Evolutionary conservation across 2,329 filamentous ascomycete species (phyloP).

Genomic region (Xylariaceae sp.): DNA sequence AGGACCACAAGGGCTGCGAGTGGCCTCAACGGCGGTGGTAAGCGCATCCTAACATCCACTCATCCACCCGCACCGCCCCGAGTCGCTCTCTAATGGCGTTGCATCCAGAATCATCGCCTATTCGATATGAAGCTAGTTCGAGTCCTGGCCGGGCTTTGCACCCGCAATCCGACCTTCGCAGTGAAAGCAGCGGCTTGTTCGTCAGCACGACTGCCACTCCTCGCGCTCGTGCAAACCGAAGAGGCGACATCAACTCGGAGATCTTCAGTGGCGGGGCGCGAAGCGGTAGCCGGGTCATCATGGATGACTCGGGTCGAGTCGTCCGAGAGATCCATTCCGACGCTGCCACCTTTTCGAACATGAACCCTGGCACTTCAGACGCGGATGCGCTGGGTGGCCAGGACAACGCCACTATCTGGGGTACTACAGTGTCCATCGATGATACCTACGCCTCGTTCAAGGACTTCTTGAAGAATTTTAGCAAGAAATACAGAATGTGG

Average conservation of each 20-base stretch:
- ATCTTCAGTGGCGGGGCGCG: constrained; percentile 50
- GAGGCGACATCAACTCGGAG: constrained; percentile 84
- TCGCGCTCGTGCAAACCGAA: constrained; percentile 49
- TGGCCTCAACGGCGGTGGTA: constrained; percentile 54
- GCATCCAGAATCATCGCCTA: constrained; percentile 77
- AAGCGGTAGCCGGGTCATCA: constrained; percentile 45
- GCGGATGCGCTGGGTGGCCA: constrained; percentile 79
- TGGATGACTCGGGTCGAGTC: constrained; percentile 52
- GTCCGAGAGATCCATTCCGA: constrained; percentile 52
- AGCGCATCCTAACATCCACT: background rate
- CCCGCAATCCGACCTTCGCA: constrained; percentile 63
- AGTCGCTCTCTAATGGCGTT: no score
- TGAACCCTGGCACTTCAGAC: constrained; percentile 81
- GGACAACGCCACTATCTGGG: constrained; percentile 84
- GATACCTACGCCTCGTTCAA: constrained; percentile 85
- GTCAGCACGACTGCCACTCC: constrained; percentile 56
- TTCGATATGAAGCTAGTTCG: constrained; percentile 84
- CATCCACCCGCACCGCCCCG: no score
- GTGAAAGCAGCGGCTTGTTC: constrained; percentile 82
- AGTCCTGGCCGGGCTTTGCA: constrained; percentile 63
- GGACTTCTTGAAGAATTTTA: constrained; percentile 87
- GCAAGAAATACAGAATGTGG: constrained; percentile 89
- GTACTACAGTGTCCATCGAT: constrained; percentile 89
- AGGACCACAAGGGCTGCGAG: constrained; percentile 63
- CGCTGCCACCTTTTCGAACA: constrained; percentile 52